Base-by-base conservation (phyloP, 805 yeast genomes). In the Schwanniomyces vanrijiae region DNA sequence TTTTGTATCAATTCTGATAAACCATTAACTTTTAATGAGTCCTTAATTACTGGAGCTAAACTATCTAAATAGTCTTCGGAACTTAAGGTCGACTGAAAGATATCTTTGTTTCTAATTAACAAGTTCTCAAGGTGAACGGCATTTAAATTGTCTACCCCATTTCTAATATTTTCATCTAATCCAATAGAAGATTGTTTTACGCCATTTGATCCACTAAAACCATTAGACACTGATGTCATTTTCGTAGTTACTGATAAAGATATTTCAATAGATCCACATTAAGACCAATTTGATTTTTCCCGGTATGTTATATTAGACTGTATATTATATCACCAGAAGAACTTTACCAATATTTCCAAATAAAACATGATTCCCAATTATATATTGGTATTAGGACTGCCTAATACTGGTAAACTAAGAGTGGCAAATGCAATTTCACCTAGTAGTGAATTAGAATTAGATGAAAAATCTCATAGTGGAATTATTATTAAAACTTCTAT, bases 11-110 rank as follows among this genome's bases (percentile, higher is more conserved):
- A 71, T 14, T 76, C 81, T 5, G 82, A 76, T 29, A 88, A 71
- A 0, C 81, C 72, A 51, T 80, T 73, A 14, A 75, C 66, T 43
- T 71, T 71, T 37, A 90, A 66, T 18, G 90, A 84, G 8, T 81
- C 77, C 55, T 80, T 82, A 52, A 89, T 76, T 14, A 87, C 76
- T 1, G 95, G 95, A 2, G 89, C 86, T 49, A 90, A 75, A 62
- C 87, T 89, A 52, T 89, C 96, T 34, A 89, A 64, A 62, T 84
- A 88, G 55, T 86, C 91, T 47, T 82, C 86, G 2, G 86, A 79
- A 40, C 73, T 66, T 26, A 78, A 59, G 1, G 83, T 76, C 14
- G 76, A 69, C 45, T 71, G 74, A 51, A 69, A 73, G 31, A 73
- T 68, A 54, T 71, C 75, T 18, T 68, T 75, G 50, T 68, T 73